Base-by-base conservation (phyloP, 202 grass and related monocot genomes). In the Saccharum hybrid region DNA sequence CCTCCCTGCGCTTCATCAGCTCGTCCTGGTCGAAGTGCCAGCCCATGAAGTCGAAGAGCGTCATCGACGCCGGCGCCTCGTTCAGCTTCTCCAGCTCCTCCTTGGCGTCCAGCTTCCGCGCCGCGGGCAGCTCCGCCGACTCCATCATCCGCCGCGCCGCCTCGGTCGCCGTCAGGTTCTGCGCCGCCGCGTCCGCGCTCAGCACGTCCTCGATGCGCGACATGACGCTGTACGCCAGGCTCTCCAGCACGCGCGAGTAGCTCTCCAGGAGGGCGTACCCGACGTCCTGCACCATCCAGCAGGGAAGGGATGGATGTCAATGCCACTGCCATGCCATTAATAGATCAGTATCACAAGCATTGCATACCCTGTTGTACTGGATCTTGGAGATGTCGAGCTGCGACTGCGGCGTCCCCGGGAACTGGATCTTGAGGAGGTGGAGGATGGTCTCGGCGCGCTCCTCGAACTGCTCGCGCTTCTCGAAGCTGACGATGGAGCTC, bases 401-500 rank as follows among this genome's bases (percentile, higher is more conserved):
- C 30, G 96, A 96, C 81, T 98, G 96, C 2, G 96, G 89, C 15
- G 90, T 90, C 60, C 93, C 96, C 8, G 96, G 96, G 75, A 90
- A 98, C 83, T 86, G 80, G 37, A 94, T 83, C 91, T 94, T 99
- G 89, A 96, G 89, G 72, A 99, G 86, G 84, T 94, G 89, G 68
- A 99, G 89, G 86, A 99, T 92, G 60, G 93, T 99, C 89, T 96
- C 96, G 28, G 96, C 96, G 78, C 91, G 87, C 86, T 96, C 96
- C 85, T 99, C 96, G 56, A 99, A 96, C 79, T 92, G 91, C 91
- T 94, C 96, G 15, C 96, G 88, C 86, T 99, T 99, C 93, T 94
- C 96, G 81, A 96, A 87, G 91, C 96, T 99, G 14, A 99, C 63
- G 72, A 91, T 93, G n/a, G 96, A 99, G 6, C 94, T 88, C 88